Conservation (phyloP, 1,284 basidiomycete species). For the Marasmius tenuissimus region DNA sequence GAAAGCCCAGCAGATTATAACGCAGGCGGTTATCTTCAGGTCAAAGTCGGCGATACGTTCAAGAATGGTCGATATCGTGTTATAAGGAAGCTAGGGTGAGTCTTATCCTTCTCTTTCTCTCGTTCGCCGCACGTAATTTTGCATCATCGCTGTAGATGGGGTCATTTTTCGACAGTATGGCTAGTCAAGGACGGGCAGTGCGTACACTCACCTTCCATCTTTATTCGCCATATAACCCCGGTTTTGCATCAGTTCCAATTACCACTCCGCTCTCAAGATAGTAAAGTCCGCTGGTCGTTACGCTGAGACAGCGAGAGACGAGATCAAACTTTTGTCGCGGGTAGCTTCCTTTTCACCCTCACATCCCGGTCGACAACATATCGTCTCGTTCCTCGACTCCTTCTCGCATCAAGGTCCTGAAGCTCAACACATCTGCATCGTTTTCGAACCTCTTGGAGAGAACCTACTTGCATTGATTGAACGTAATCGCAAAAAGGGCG, state of each 20-base stretch:
- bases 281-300: conserved; percentile 87
- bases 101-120: conserved; percentile 16
- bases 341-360: conserved; percentile 71
- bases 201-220: conserved; percentile 28
- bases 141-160: conserved; percentile 60
- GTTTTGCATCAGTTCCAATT: conserved; percentile 43
- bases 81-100: conserved; percentile 80
- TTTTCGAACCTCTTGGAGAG: conserved; percentile 90
- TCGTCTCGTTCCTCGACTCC: conserved; percentile 87
- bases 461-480: conserved; percentile 84
- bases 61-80: conserved; percentile 78
- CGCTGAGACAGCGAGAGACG: conserved; percentile 88
- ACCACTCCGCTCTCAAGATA: conserved; percentile 88
- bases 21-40: conserved; percentile 77
- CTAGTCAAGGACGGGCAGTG: conserved; percentile 74
- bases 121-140: conserved; percentile 26
- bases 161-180: conserved; percentile 89
- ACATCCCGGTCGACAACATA: conserved; percentile 68
- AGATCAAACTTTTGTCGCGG: conserved; percentile 83
- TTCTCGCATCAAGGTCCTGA: conserved; percentile 70
- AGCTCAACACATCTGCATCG: conserved; percentile 83
- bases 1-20: conserved; percentile 81
- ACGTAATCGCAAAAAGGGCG: conserved; percentile 84
- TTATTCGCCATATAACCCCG: conserved; percentile 16
- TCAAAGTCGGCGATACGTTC: conserved; percentile 79